A percentile compares a stretch with the other conserved stretches of the same genome.
These are phyloP conservation scores for Phylloporus rhodoxanthus DNA, from an alignment of 768 basidiomycete genomes.

Conservation along the genomic window DNA sequence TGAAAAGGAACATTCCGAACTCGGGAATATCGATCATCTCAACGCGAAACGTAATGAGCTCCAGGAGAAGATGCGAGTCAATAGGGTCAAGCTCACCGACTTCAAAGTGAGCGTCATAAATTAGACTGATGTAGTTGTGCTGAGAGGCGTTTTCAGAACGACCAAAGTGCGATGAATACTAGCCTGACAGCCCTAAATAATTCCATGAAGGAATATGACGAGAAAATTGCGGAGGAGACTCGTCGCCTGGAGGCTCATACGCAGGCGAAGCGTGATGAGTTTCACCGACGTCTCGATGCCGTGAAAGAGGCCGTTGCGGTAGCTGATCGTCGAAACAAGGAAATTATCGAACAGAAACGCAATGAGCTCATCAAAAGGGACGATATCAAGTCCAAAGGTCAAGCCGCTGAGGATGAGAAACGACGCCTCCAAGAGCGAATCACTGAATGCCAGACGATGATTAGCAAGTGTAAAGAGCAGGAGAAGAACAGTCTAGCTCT, in stretches of 20 bases:
- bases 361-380: conserved; percentile 28
- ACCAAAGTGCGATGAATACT: conserved; percentile 46
- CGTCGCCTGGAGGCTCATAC: conserved; percentile 49
- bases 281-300: conserved; percentile 43
- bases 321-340: conserved; percentile 33
- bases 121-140: not conserved
- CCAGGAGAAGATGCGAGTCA: conserved; percentile 38
- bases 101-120: conserved; percentile 37
- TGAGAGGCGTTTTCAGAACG: conserved; percentile 34
- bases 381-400: conserved; percentile 33
- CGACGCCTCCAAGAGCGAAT: conserved; percentile 38
- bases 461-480: conserved; percentile 42
- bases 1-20: conserved; percentile 36
- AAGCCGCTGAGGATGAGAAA: conserved; percentile 29
- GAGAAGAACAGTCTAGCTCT: conserved; percentile 55
- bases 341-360: conserved; percentile 31
- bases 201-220: conserved; percentile 33
- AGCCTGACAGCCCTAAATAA: conserved; percentile 32
- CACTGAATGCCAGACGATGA: conserved; percentile 42
- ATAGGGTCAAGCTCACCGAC: conserved; percentile 39
- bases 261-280: conserved; percentile 58
- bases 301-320: conserved; percentile 37
- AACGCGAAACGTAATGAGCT: conserved; percentile 32
- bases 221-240: conserved; percentile 49
- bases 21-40: conserved; percentile 48